Base-by-base conservation (phyloP, 2,329 filamentous ascomycete genomes). In the Helotiales sp. region DNA sequence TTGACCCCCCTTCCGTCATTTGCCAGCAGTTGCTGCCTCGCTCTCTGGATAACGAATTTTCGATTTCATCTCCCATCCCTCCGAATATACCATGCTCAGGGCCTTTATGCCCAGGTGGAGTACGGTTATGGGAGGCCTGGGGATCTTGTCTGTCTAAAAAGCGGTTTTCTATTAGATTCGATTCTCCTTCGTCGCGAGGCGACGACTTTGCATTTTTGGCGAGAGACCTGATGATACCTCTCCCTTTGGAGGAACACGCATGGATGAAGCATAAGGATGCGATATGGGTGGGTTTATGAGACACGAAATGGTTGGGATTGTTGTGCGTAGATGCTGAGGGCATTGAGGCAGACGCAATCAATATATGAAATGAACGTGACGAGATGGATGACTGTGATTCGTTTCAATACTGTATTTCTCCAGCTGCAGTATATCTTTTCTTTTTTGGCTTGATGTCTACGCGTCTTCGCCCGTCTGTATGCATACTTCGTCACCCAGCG, bases 121-220 rank as follows among this genome's bases (percentile, higher is more conserved):
- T 75, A 71, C 52, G 71, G 66, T 66, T 61, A 57, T 26, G 49
- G 70, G 69, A 66, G 62, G 67, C 54, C 69, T 67, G 69, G 73
- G 73, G 70, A 71, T 73, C 64, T 69, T 74, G 69, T 72, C 63
- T 73, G 65, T 71, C 68, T 71, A 71, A 76, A 76, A 77, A 74
- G 65, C 70, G 69, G 65, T 69, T 73, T 72, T 65, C 69, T 65
- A 70, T 70, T 76, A 75, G 74, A 75, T 71, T 74, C 64, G 65
- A 49, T 73, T 74, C 68, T 72, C 60, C 62, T 54, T 70, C 63
- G 69, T 75, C 69, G 71, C 69, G 62, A 71, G 68, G 24, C 67
- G 66, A 74, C 70, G 72, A 64, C 73, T 68, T 58, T 70, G 65
- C 70, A 70, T 69, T 73, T 54, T 67, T 61, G 58, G 64, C 61